These are phyloP conservation scores for Salix exigua DNA, from an alignment of 345 rosid species.

Conservation along the genomic window DNA sequence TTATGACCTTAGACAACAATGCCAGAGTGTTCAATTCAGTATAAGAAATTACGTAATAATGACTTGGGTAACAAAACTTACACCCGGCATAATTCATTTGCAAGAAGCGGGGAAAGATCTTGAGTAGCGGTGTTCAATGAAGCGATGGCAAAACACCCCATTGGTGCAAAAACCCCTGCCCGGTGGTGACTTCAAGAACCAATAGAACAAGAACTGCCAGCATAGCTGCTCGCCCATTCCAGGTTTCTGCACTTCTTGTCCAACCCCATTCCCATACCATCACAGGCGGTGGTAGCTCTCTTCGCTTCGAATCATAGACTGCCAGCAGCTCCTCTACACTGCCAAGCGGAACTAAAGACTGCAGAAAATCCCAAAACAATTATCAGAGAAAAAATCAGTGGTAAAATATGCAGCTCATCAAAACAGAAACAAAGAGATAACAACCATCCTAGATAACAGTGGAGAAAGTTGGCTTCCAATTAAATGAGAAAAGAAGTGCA, in stretches of 20 bases:
- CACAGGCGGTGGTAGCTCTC: conserved; percentile 89
- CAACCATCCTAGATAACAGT: not conserved
- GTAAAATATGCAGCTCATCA: not conserved
- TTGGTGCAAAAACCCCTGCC: conserved; percentile 89
- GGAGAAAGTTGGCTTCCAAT: not conserved
- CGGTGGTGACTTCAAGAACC: conserved; percentile 88
- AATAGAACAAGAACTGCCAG: conserved; percentile 75
- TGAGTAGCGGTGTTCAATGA: conserved; percentile 26
- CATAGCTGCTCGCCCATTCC: conserved; percentile 99
- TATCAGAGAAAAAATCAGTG: not conserved
- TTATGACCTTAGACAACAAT: not conserved
- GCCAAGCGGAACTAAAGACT: conserved; percentile 95
- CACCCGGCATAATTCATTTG: not conserved
- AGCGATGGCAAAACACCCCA: conserved; percentile 74
- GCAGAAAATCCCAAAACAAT: conserved; percentile 22
- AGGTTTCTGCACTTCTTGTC: conserved; percentile 98
- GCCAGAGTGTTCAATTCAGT: not conserved
- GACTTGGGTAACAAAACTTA: conserved; percentile 17
- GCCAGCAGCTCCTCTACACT: conserved; percentile 91
- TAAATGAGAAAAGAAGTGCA: not conserved
- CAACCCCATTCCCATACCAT: conserved; percentile 99
- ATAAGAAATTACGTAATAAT: not conserved
- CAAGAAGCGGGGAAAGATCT: not conserved
- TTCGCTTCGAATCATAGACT: conserved; percentile 81
- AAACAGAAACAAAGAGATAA: not conserved